Base-by-base conservation (phyloP, 192 early-diverging fungal genomes). In the Dispira simplex region DNA sequence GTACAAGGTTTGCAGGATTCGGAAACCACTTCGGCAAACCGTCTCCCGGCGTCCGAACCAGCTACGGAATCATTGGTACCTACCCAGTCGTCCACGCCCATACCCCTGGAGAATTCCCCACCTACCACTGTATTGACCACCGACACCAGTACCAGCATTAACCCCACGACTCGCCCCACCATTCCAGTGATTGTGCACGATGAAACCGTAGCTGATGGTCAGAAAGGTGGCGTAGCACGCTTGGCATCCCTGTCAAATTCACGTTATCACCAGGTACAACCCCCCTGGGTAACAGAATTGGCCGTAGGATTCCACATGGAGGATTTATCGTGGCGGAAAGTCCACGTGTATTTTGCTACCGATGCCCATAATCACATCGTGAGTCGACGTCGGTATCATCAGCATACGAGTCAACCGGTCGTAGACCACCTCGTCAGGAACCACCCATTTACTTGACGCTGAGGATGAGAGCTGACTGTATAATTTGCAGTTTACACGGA, bases 341-440 rank as follows among this genome's bases (percentile, higher is more conserved):
- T 79, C 10, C 67, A 73, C 16, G 70, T 77, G 2, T 67, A 58
- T 58, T 69, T 79, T 12, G 63, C 70, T 39, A 56, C 66, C 23
- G 70, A 71, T 28, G 77, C 77, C 21, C 77, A 79, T 66, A 67
- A 70, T 2, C 62, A 71, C 27, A 72, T 79, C 16, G 65, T 79
- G 67, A 73, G 44, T 11, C 59, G 59, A 21, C 59, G 59, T n/a
- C 59, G 59, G 13, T 62, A 23, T 45, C 23, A 62, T 45, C 59
- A 62, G n/a, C 18, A n/a, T 16, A 23, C 32, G 3, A 43, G 59
- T 12, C 16, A 14, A 45, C 43, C 59, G 1, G 59, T 62, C 1
- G 23, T 62, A 11, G 44, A 14, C 44, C 59, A 62, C n/a, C 25
- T 62, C 12, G n/a, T 62, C 13, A 20, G n/a, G 9, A 16, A 44